These are phyloP conservation scores for Teratosphaeriaceae sp. DNA, from an alignment of 2,329 filamentous ascomycete genomes.

Conservation along the genomic window DNA sequence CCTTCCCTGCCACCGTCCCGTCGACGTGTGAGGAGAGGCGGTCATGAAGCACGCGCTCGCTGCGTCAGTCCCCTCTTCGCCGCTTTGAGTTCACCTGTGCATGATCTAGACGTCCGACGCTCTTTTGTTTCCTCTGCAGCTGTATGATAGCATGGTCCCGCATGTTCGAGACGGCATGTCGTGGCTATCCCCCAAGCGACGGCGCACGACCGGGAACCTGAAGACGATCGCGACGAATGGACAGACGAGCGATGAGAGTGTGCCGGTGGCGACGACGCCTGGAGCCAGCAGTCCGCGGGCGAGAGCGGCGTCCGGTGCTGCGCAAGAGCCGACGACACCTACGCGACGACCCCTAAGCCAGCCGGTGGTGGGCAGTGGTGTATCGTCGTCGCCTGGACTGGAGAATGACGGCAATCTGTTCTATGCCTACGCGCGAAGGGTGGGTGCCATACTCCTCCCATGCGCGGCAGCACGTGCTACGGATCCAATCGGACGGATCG, in stretches of 20 bases:
- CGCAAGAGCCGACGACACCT: constrained; percentile 5
- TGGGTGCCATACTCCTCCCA: constrained; percentile 8
- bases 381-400: not conserved
- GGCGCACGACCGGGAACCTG: constrained; percentile 20
- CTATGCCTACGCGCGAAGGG: constrained; percentile 24
- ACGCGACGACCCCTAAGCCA: not conserved
- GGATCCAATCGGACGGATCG: not conserved
- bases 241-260: not conserved
- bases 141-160: constrained; percentile 7
- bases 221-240: constrained; percentile 13
- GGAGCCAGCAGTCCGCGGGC: not conserved
- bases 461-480: not conserved
- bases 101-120: too few species aligned
- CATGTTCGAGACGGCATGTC: constrained; percentile 6
- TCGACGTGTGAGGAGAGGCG: too few species aligned
- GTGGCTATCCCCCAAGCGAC: constrained; percentile 22
- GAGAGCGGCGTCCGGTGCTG: not conserved
- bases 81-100: too few species aligned
- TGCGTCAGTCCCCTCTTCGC: too few species aligned
- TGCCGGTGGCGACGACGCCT: not conserved
- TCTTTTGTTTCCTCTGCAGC: too few species aligned
- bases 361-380: not conserved
- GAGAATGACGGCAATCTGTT: constrained; percentile 18
- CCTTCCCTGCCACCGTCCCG: too few species aligned
- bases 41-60: too few species aligned